These are phyloP conservation scores for Aspergillus wentii DNA, from an alignment of 495 filamentous ascomycete genomes.

Conservation along the genomic window DNA sequence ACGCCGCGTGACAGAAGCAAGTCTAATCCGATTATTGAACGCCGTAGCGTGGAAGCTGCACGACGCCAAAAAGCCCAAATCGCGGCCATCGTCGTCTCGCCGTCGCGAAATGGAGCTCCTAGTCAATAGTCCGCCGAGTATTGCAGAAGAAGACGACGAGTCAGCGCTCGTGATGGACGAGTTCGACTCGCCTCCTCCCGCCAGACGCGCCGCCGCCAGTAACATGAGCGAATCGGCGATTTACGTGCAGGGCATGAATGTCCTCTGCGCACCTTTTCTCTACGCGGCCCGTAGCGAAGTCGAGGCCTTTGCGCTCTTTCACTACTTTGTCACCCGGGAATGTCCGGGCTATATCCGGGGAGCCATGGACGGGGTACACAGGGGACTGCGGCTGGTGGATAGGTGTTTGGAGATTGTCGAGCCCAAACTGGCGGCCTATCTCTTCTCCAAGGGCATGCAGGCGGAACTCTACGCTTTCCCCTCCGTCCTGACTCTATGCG, in stretches of 20 bases:
- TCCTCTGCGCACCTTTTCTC: conserved; percentile 95
- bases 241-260: conserved; percentile 99
- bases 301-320: conserved; percentile 88
- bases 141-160: conserved; percentile 39
- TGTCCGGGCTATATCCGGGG: conserved; percentile 92
- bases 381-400: conserved; percentile 85
- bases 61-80: conserved; percentile 57
- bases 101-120: conserved; percentile 34
- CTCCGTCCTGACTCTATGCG: conserved; percentile 88
- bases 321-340: conserved; percentile 81
- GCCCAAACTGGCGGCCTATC: conserved; percentile 74
- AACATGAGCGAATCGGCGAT: conserved; percentile 60
- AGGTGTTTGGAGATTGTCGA: conserved; percentile 87
- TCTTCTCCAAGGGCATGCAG: conserved; percentile 78
- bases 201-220: conserved; percentile 1
- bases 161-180: conserved; percentile 24
- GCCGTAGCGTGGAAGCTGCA: conserved; percentile 91
- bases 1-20: conserved; percentile 89
- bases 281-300: conserved; percentile 94
- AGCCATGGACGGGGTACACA: conserved; percentile 96
- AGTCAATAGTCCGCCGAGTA: conserved; percentile 39
- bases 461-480: conserved; percentile 98
- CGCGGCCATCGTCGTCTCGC: conserved; percentile 32
- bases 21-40: conserved; percentile 91
- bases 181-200: conserved; percentile 11